Base-by-base conservation (phyloP, 257 asterid species). In the Mentha longifolia region DNA sequence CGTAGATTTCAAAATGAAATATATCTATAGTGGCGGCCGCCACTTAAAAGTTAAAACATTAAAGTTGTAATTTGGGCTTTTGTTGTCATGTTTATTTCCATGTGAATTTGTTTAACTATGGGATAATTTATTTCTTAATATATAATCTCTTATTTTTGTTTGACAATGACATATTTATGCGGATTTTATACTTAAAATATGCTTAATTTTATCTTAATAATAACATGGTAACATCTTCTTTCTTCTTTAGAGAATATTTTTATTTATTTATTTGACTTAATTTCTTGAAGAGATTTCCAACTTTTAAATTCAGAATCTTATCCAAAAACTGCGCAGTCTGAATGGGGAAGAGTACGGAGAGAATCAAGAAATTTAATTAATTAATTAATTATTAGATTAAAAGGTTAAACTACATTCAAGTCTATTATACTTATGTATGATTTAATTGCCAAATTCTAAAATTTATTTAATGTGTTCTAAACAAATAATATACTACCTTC, bases 1-100 rank as follows among this genome's bases (percentile, higher is more conserved):
- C 60, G 60, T 76, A 22, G 68, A 78, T 81, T 69, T 65, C 47
- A 58, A 61, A 68, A 66, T 75, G 61, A 51, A 67, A 68, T n/a
- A n/a, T n/a, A 70, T 74, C 41, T 47, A 45, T 60, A 79, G 68
- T 22, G 31, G 60, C 64, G 61, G 65, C 72, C 25, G 25, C 25
- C 25, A 22, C 25, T 22, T 22, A 22, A 22, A 10, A 73, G 58
- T 62, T 51, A 71, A 72, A 61, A 56, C 60, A 54, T 70, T 67
- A 45, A 65, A 70, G 63, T 70, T 59, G 51, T 45, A 28, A 28
- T 28, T 28, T 28, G 22, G 58, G 62, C 7, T 55, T 70, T 74
- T 75, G 70, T 80, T 65, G 58, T 61, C 47, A 54, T 74, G 59
- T 77, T 74, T 59, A 59, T 52, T 62, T 61, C 58, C 65, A 65